Base-by-base conservation (phyloP, 2,329 filamentous ascomycete species). In the Fusarium solani-melongenae region DNA sequence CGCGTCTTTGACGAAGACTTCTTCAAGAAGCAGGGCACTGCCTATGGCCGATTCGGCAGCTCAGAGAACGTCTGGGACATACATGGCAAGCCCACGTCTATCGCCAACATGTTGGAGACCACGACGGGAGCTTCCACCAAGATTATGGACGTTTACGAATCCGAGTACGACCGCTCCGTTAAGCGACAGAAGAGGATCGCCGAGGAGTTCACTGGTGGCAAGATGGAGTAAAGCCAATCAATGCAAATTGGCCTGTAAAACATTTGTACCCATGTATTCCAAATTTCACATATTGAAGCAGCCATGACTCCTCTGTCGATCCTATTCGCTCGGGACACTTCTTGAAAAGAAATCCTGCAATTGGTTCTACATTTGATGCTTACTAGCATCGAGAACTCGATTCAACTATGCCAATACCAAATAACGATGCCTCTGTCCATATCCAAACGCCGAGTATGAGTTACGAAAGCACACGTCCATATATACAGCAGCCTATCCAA, bases 1-100 rank as follows among this genome's bases (percentile, higher is more conserved):
- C 84, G 87, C 71, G 87, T 92, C n/a, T 99, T 98, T 83, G 88
- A 90, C 17, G 90, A 91, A 29, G 87, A 90, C 71, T 86, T 85
- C 82, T 90, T 88, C 80, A 81, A 78, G 65, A 81, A 81, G 70
- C 77, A 83, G 81, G 79, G 78, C 60, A 72, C 79, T 55, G 72
- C 73, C 11, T 62, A 73, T 24, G 74, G 78, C 46, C 78, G 77
- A 12, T 77, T 75, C 66, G 84, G 83, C 70, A 77, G 75, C 46
- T 81, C 81, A n/a, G 80, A 83, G 71, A 90, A 88, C 78, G 83
- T 87, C 34, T 91, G 89, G 89, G 86, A 88, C 44, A 74, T 83
- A 8, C 79, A 85, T 66, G 84, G 86, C 74, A 79, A 79, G 70
- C 89, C 88, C 8, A 78, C 82, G 17, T 84, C 83, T 60, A 81